Base-by-base conservation (phyloP, 352 stramenopile genomes). In the Globisporangium viniferum region DNA sequence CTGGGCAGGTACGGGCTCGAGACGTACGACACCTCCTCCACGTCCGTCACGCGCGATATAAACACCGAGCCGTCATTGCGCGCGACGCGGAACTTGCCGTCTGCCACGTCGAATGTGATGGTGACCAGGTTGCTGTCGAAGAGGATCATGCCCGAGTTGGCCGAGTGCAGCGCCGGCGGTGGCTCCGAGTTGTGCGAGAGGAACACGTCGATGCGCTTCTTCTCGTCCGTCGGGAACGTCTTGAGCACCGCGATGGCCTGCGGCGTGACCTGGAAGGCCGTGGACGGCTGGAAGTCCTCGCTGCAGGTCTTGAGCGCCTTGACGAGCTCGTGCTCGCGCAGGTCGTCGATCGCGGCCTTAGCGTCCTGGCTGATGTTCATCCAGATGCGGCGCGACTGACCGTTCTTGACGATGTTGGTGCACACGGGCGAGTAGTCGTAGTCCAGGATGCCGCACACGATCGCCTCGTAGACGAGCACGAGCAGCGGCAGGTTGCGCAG, bases 11-110 rank as follows among this genome's bases (percentile, higher is more conserved):
- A 99, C 33, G 97, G 95, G 62, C 90, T 98, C 27, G 92, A 98
- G 5, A 99, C 97, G 75, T 99, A 99, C 35, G 94, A 98, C 7
- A 99, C 95, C 64, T 98, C 93, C 73, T 99, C 97, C 22, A 95
- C 97, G 48, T 99, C 94, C 15, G 97, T 99, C 39, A 98, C 95
- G 1, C 85, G 92, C 18, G 93, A 98, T 46, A 98, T 79, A 54
- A 97, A 98, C 9, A 96, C 91, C 54, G 80, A 97, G 2, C 88
- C 85, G 35, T 91, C 79, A 29, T 79, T 84, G 41, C 91, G 76
- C 36, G 97, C 73, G 70, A 97, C 96, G 39, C 94, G 95, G 59
- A 94, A 92, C 64, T 96, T 80, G 20, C 91, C 93, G 59, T 97
- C 91, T 49, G 90, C 91, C 3, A 84, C 79, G 62, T 97, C 88